A percentile compares a stretch with the other conserved stretches of the same genome.
Conservation (phyloP, 345 rosid genomes). For the Noccaea caerulescens region DNA sequence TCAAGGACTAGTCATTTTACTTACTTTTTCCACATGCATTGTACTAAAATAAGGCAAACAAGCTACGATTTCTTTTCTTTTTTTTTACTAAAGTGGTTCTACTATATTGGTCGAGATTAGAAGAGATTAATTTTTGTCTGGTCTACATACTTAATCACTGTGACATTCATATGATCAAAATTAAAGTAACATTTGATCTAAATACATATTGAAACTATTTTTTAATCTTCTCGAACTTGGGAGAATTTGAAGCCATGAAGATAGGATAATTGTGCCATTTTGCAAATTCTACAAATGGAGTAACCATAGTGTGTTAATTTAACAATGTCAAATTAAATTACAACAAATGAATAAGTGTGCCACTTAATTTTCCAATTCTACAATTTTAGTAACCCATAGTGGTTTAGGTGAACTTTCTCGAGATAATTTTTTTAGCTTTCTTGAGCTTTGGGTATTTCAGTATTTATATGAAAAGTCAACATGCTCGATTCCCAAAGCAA, state of each 20-base stretch:
- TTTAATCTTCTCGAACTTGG: background rate
- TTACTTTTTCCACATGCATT: constrained; percentile 8
- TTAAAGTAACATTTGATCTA: background rate
- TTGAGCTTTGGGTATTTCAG: constrained; percentile 18
- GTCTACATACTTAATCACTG: background rate
- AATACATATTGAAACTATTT: background rate
- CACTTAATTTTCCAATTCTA: background rate
- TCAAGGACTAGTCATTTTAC: constrained; percentile 14
- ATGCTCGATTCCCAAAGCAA: constrained; percentile 33
- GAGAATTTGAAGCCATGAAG: background rate
- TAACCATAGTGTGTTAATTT: constrained; percentile 9
- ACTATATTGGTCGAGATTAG: constrained; percentile 11
- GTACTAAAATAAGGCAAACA: constrained; percentile 31
- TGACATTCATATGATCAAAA: background rate
- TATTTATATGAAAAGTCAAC: constrained; percentile 17
- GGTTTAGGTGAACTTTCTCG: constrained; percentile 11
- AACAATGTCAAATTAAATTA: background rate
- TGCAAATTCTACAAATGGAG: constrained; percentile 1
- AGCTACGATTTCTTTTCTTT: background rate
- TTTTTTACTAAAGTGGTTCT: too few species aligned
- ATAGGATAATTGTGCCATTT: background rate
- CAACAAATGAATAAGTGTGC: background rate
- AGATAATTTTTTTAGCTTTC: constrained; percentile 28
- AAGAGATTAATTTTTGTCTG: background rate
- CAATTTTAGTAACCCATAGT: constrained; percentile 11